Base-by-base conservation (phyloP, 2,329 filamentous ascomycete genomes). In the Clonostachys chloroleuca region DNA sequence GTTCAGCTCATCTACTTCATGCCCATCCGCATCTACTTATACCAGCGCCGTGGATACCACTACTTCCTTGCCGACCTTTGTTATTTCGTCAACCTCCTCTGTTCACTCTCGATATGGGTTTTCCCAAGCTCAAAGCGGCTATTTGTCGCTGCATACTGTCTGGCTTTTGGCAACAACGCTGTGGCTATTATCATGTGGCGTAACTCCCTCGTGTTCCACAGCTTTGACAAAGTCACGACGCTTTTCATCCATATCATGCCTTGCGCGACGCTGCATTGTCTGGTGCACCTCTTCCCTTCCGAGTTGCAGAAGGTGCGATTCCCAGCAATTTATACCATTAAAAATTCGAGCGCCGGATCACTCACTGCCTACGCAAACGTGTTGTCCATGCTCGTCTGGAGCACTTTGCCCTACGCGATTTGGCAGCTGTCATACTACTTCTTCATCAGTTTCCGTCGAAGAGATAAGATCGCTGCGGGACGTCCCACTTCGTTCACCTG, bases 231-330 rank as follows among this genome's bases (percentile, higher is more conserved):
- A 69, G 91, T 97, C 51, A 95, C 92, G 12, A 94, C 89, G 63
- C 78, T 99, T n/a, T 99, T 99, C 71, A 96, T 99, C 56, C 94
- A 99, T 67, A 95, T 99, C 59, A 99, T 99, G 92, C 94, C 94
- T 1, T 96, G 92, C 54, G 92, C 88, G 6, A 89, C 92, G 2
- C 78, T 99, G 12, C 94, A 99, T 67, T 95, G 90, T 61, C 77
- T 99, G 13, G 88, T 96, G 14, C 94, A 99, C 63, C 75, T 97
- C 17, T 75, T 91, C 12, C 69, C 86, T 0, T 67, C 80, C 2
- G 81, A 83, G 18, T 64, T 79, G 40, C 87, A 95, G 59, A 72
- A 77, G 53, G 67, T 73, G 24, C 81, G 84, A 17, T 97, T 95
- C 62, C 92, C 92, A 1, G 92, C 92, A 12, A 81, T 96, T 53